A percentile compares a stretch with the other conserved stretches of the same genome.
phyloP scores from a whole-genome alignment of 1,284 basidiomycete species.

The Tylopilus sp. region DNA sequence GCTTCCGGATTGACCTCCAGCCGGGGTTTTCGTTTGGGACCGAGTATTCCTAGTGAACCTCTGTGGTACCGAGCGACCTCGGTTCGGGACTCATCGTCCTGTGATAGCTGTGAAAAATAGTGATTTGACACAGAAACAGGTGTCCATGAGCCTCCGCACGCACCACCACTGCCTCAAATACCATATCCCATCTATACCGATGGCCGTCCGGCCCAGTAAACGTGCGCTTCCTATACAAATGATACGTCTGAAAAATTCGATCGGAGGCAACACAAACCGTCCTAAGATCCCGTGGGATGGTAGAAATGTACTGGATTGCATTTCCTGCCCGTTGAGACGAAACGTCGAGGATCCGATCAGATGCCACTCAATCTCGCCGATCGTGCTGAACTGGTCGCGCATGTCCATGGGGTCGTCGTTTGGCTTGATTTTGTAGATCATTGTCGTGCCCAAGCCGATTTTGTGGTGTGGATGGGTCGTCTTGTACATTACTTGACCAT shows the following conservation, averaged over 20 bases:
- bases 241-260: not conserved
- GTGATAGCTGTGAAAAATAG: slow-evolving; percentile 18
- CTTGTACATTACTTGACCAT: slow-evolving; percentile 29
- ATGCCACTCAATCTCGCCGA: slow-evolving; percentile 30
- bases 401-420: slow-evolving; percentile 28
- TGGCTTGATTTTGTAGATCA: slow-evolving; percentile 24
- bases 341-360: slow-evolving; percentile 24
- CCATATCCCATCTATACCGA: slow-evolving; percentile 29
- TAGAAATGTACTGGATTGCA: slow-evolving; percentile 28
- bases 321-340: slow-evolving; percentile 14
- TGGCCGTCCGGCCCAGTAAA: slow-evolving; percentile 28
- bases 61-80: slow-evolving; percentile 33
- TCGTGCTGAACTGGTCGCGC: slow-evolving; percentile 25
- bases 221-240: slow-evolving; percentile 24
- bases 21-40: slow-evolving; percentile 22
- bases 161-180: slow-evolving; percentile 16
- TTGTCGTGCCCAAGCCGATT: slow-evolving; percentile 24
- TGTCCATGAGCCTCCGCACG: not conserved
- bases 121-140: not conserved
- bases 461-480: slow-evolving; percentile 19
- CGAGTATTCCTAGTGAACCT: slow-evolving; percentile 18
- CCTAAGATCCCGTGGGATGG: slow-evolving; percentile 25
- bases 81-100: slow-evolving; percentile 12
- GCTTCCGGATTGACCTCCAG: slow-evolving; percentile 35
- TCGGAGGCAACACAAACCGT: slow-evolving; percentile 16